Evolutionary conservation across 805 yeast species (phyloP), one percentile per base, ranked within the genome.

Genomic region (Hanseniaspora lachancei): DNA sequence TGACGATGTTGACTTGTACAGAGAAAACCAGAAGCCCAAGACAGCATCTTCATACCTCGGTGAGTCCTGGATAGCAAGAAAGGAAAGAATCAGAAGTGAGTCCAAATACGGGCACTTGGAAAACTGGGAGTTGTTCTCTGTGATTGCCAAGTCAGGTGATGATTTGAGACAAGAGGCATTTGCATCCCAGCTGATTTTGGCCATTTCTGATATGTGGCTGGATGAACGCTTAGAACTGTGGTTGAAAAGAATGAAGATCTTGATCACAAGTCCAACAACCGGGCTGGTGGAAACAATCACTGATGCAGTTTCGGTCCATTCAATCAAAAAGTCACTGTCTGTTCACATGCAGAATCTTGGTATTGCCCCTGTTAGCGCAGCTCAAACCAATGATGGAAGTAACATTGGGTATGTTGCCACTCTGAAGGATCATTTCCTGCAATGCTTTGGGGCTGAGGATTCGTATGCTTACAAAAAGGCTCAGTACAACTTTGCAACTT

Each of bases 121-220:
- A 27, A 86, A 88, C 66, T 93, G 98, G 98, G 97, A 93, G 59
- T 68, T 93, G 41, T 88, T 91, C 61, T 89, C 97, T 0, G 96
- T 91, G 2, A 93, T 93, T 65, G 96, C 95, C 13, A 93, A 93
- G 65, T 91, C 95, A 34, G 98, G 98, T 38, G 91, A 86, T 63
- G 98, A 93, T 70, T 68, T 93, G 52, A 85, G 96, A 24, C 98
- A 93, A 66, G 98, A 93, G 68, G 96, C 98, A 0, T 89, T 93
- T 74, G 98, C 98, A 0, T 89, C 96, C 60, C 98, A 93, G 67
- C 68, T 93, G 46, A 91, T 93, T 52, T 84, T 85, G 58, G 84
- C 95, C 24, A 86, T 91, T 70, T 81, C 95, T 0, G 80, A 80
- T 51, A 80, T 88, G 46, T 93, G 97, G 97, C 77, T 78, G 49